A percentile compares a stretch with the other conserved stretches of the same genome.
Conservation (phyloP, 257 asterid genomes). For the Avicennia marina region DNA sequence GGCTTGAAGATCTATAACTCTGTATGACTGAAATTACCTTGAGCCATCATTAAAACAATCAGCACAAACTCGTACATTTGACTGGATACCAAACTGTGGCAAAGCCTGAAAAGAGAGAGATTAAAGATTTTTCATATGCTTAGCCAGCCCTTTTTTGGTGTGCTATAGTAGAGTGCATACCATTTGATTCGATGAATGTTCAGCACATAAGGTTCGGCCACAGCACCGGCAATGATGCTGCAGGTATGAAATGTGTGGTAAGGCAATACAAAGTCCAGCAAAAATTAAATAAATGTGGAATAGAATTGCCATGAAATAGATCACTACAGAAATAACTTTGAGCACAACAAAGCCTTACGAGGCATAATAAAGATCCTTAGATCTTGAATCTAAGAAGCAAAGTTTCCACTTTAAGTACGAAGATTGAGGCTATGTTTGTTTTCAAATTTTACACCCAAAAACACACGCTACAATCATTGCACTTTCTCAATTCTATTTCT, state of each 20-base stretch:
- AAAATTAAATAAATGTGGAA: neutral
- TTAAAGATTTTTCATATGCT: neutral
- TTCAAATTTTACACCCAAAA: neutral
- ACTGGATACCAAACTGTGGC: constrained; percentile 83
- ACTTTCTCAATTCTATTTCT: neutral
- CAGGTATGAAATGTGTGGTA: too few species aligned
- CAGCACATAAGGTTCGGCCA: constrained; percentile 91
- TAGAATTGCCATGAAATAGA: constrained; percentile 15
- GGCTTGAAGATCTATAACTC: constrained; percentile 13
- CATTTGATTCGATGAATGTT: constrained; percentile 89
- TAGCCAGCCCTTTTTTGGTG: neutral
- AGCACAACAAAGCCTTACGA: constrained; percentile 2
- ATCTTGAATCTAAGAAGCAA: constrained; percentile 5
- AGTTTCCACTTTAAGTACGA: constrained; percentile 1
- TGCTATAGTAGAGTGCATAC: constrained; percentile 36
- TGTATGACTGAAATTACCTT: constrained; percentile 46
- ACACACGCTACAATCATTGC: neutral
- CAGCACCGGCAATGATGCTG: constrained; percentile 98
- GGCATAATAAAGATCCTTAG: neutral
- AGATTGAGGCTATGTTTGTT: neutral
- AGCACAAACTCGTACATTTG: constrained; percentile 88
- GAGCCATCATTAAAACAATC: constrained; percentile 80
- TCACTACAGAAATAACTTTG: constrained; percentile 8
- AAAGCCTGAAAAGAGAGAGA: constrained; percentile 57
- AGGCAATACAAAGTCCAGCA: constrained; percentile 8